Evolutionary conservation across 2,329 filamentous ascomycete genomes (phyloP).

Genomic region (Paradendryphiella salina): DNA sequence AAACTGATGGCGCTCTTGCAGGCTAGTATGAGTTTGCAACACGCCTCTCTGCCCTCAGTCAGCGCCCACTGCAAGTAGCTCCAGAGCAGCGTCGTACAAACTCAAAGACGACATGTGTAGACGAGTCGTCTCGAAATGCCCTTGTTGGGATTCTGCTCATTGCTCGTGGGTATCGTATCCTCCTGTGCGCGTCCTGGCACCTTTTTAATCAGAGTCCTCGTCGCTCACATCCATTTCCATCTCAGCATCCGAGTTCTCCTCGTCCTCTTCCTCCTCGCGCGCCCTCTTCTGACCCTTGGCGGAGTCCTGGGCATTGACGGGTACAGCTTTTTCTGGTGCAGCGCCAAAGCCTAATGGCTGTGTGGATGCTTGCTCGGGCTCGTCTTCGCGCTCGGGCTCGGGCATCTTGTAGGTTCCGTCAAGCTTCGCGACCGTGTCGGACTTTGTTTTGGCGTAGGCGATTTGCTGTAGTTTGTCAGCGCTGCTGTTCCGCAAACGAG

Average conservation of each 20-base stretch:
- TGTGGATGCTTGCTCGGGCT: conserved; percentile 24
- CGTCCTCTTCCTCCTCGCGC: conserved; percentile 62
- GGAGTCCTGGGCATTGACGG: conserved; percentile 48
- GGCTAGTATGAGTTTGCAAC: background rate
- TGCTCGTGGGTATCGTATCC: conserved; percentile 23
- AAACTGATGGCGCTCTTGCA: background rate
- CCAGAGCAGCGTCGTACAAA: conserved; percentile 7
- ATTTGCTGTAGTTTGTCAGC: conserved; percentile 66
- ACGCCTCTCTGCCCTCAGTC: conserved; percentile 6
- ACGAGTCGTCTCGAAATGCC: background rate
- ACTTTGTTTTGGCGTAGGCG: conserved; percentile 86
- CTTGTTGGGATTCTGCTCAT: conserved; percentile 3
- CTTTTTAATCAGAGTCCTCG: conserved; percentile 61
- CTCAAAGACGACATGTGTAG: background rate
- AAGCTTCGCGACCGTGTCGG: conserved; percentile 83
- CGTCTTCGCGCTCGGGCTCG: conserved; percentile 37
- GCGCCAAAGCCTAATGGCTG: conserved; percentile 52
- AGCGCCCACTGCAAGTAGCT: conserved; percentile 1
- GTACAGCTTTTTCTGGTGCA: conserved; percentile 37
- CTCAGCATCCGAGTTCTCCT: conserved; percentile 58
- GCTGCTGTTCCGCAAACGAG: no score
- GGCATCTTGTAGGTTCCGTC: conserved; percentile 85
- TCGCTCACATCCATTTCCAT: conserved; percentile 72
- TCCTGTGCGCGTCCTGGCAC: background rate
- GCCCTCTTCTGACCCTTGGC: conserved; percentile 67